Base-by-base conservation (phyloP, 1,284 basidiomycete species). In the Boletus sp. region DNA sequence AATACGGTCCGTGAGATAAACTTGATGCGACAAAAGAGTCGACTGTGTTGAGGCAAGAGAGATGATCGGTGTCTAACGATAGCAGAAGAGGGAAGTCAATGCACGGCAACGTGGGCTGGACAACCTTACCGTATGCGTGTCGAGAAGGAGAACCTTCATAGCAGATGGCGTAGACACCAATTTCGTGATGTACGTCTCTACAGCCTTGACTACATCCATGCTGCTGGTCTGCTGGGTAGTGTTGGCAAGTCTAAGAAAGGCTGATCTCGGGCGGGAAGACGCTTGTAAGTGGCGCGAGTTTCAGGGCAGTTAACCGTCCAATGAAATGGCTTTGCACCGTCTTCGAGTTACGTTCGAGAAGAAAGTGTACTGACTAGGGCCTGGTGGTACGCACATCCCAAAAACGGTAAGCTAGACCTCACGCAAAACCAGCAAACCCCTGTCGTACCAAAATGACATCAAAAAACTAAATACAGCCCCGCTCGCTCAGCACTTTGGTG, bases 121-220 rank as follows among this genome's bases (percentile, higher is more conserved):
- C 9, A 20, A 13, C 17, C 84, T 49, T 62, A 94, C 93, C n/a
- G 95, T 99, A 65, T 97, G 91, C 20, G 84, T 79, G 67, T 99
- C 96, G 22, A 99, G 82, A 26, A 99, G 78, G 36, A 99, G 77
- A n/a, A 98, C 94, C 71, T 99, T 99, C 88, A 99, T 98, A 7
- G 91, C 82, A 8, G 80, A 75, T 41, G 94, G 90, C 48, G 84
- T 84, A 25, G 86, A 84, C 52, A 97, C 81, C 76, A 98, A 79
- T 73, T 91, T 95, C 56, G 82, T 80, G 62, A 98, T 81, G 75
- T 99, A 99, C 14, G 86, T 91, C 71, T 94, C 91, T 35, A 97
- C 84, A 3, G 96, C 95, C 69, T 95, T 95, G 57, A 92, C 79
- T 54, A 95, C 86, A 70, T 99, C 94, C 95, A 99, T 98, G 35